Percentiles rank a stretch among this genome's conserved stretches.
These are phyloP conservation scores for Trametes maxima DNA, from an alignment of 768 basidiomycete genomes.

Conservation along the genomic window DNA sequence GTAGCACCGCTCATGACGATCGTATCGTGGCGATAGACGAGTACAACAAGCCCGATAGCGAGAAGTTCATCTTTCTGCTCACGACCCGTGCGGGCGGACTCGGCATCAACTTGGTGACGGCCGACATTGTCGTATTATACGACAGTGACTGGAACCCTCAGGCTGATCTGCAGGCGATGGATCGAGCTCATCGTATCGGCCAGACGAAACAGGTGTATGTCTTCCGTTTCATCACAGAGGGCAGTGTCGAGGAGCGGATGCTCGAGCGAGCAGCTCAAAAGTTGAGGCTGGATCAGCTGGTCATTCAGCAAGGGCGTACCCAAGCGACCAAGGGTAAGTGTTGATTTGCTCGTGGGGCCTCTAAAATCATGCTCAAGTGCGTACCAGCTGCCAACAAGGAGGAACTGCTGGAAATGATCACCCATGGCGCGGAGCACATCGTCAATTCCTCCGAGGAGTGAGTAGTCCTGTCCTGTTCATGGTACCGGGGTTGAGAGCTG, in stretches of 20 bases:
- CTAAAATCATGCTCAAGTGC: neutral
- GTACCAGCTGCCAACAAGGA: conserved; percentile 85
- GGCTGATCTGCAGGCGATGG: conserved; percentile 98
- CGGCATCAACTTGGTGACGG: conserved; percentile 94
- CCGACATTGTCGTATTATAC: conserved; percentile 93
- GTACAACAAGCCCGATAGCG: conserved; percentile 91
- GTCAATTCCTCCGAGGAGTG: conserved; percentile 80
- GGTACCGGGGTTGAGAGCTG: neutral
- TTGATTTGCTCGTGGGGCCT: neutral
- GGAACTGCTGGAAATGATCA: conserved; percentile 96
- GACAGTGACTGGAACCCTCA: conserved; percentile 99
- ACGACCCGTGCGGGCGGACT: conserved; percentile 97
- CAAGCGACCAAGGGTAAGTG: conserved; percentile 73
- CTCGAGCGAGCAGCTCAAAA: conserved; percentile 95
- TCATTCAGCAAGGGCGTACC: conserved; percentile 93
- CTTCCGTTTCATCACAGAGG: conserved; percentile 95
- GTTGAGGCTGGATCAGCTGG: conserved; percentile 90
- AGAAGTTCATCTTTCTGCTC: conserved; percentile 95
- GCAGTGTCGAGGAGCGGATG: conserved; percentile 95
- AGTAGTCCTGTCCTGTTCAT: conserved; percentile 30
- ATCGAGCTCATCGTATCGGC: conserved; percentile 94
- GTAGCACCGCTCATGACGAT: conserved; percentile 94
- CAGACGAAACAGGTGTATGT: conserved; percentile 98
- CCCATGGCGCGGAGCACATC: conserved; percentile 96
- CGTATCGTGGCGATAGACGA: conserved; percentile 96